Evolutionary conservation across 108 stramenopile genomes (phyloP), one percentile per base, ranked within the genome.

Genomic region (Nitzschia palea): DNA sequence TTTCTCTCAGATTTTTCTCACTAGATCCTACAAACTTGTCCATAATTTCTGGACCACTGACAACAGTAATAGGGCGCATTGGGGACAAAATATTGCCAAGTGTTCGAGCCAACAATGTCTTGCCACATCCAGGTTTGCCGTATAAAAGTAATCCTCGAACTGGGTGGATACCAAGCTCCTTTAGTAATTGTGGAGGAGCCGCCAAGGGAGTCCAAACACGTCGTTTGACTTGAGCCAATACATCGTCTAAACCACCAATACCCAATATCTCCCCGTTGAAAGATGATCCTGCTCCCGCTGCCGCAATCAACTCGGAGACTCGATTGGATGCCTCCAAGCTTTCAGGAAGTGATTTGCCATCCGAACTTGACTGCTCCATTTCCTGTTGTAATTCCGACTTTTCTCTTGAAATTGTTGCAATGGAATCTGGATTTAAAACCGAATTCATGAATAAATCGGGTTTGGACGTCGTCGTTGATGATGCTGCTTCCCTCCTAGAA

Each of bases 1-100:
- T 77, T 5, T 82, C 81, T 50, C 95, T 63, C 27, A 95, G 45
- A 64, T 91, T 91, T 47, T 85, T 84, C 67, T 95, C 95, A 36
- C 82, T 84, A 18, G 82, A 82, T 20, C 95, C 95, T 3, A 95
- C 95, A 62, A 88, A 95, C 63, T 93, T 95, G 67, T 95, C 90
- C 65, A 83, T 57, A 47, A 95, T 78, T 55, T 94, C 93, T 15
- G 93, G 93, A n/a, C 93, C 93, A 29, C 75, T 68, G 9, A 94
- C 89, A 25, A 94, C 86, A 3, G 93, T 91, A n/a, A 89, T 80
- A 15, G 89, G 88, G 33, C 95, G 82, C 8, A 78, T 62, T 0
- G 94, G 91, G 4, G 86, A 87, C 12, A 95, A 63, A 20, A 90
- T 79, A 14, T 76, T 76, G 1, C 89, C 91, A 18, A 95, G 68